Base-by-base conservation (phyloP, 176 grass and related monocot genomes). In the Carex pumila region DNA sequence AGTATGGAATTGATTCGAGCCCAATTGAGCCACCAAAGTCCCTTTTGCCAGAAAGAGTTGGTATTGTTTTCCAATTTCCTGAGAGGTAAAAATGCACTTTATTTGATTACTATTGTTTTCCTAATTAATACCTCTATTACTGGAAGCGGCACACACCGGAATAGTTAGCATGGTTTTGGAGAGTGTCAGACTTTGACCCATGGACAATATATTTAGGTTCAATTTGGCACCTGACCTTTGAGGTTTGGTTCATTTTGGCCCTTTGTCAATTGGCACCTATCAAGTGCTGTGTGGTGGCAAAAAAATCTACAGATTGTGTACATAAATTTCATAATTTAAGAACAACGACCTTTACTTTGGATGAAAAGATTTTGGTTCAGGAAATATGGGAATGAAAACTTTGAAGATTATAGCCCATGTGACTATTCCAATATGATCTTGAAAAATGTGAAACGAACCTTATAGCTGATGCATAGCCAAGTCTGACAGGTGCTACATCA, bases 1-100 rank as follows among this genome's bases (percentile, higher is more conserved):
- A 81, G 57, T 93, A 90, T 89, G 80, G 90, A 59, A 65, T 90
- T 57, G 89, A 64, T 84, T 90, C 91, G 78, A 88, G 84, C 19
- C 83, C 70, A 61, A 79, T 61, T 41, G 68, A 86, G 53, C 67
- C 52, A 0, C 50, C 91, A n/a, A 67, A 95, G 89, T 12, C 83
- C 30, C 88, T 95, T 84, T 84, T 82, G 62, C 83, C 91, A 81
- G 75, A 92, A 88, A 89, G 77, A 84, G 91, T 90, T 85, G 96
- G 91, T 80, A 95, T 98, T 47, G 93, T 98, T 64, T 95, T 98
- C 88, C 91, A 98, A 86, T 98, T 98, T 93, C 91, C 93, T 78
- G 91, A 98, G 77, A 98, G 93, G 88, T 98, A 88, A 86, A 78
- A 56, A 32, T 91, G 43, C 56, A 72, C 25, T 43, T 67, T 85